These are phyloP conservation scores for Erodium maritimum DNA, from an alignment of 345 rosid species.

Conservation along the genomic window DNA sequence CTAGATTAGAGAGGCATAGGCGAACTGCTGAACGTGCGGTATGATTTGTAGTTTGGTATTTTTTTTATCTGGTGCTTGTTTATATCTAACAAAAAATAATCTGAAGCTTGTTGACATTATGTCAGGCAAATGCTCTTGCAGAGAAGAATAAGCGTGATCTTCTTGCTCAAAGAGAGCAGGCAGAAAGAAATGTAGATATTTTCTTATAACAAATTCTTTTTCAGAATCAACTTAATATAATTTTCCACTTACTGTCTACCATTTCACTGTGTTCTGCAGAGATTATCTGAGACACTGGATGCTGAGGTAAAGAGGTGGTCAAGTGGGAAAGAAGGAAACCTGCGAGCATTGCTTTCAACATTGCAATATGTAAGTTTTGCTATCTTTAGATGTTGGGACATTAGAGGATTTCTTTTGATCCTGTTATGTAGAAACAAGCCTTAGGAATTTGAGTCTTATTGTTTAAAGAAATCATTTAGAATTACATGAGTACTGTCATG, in stretches of 20 bases:
- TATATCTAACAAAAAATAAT: slow-evolving; percentile 2
- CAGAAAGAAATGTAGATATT: slow-evolving; percentile 62
- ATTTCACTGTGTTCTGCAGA: slow-evolving; percentile 37
- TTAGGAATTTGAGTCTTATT: no score
- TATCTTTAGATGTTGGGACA: slow-evolving; percentile 1
- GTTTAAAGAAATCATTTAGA: no score
- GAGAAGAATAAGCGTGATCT: slow-evolving; percentile 95
- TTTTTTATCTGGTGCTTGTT: background rate
- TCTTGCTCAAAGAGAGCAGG: slow-evolving; percentile 76
- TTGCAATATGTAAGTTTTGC: slow-evolving; percentile 71
- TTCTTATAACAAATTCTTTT: slow-evolving; percentile 6
- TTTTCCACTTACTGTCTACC: slow-evolving; percentile 8
- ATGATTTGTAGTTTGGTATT: slow-evolving; percentile 10
- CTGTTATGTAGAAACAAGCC: no score
- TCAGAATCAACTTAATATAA: slow-evolving; percentile 1
- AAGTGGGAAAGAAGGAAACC: slow-evolving; percentile 83
- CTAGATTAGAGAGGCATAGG: slow-evolving; percentile 75
- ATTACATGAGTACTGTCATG: background rate
- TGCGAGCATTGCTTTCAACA: slow-evolving; percentile 93
- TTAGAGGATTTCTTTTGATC: background rate
- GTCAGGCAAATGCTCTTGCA: slow-evolving; percentile 88
- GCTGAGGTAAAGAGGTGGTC: slow-evolving; percentile 97
- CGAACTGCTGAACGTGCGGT: slow-evolving; percentile 95
- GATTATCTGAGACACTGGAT: slow-evolving; percentile 75
- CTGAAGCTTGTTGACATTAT: slow-evolving; percentile 9